These are phyloP conservation scores for Haplographium delicatum DNA, from an alignment of 495 filamentous ascomycete genomes.

Conservation along the genomic window DNA sequence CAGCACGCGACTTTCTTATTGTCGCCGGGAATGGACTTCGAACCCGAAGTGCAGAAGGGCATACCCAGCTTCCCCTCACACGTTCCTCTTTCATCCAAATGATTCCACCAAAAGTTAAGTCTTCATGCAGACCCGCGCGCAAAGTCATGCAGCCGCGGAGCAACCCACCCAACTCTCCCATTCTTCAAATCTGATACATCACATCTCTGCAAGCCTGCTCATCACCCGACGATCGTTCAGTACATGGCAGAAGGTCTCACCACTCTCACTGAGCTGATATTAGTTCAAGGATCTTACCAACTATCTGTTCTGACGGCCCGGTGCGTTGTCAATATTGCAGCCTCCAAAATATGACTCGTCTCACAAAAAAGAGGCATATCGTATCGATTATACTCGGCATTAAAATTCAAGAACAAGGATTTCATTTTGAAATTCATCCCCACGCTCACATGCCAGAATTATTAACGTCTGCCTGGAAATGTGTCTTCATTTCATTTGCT, in stretches of 20 bases:
- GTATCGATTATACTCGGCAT: background rate
- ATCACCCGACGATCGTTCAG: conserved; percentile 1
- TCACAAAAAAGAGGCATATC: no score
- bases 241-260: background rate
- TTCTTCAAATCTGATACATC: conserved; percentile 6
- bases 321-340: background rate
- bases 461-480: conserved; percentile 6
- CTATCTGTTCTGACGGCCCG: background rate
- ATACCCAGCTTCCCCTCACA: background rate
- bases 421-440: background rate
- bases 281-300: background rate
- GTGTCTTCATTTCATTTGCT: conserved; percentile 7
- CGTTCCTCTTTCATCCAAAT: background rate
- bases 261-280: background rate
- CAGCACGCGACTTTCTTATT: no score
- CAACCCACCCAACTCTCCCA: background rate
- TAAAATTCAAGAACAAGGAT: background rate
- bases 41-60: background rate
- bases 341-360: background rate
- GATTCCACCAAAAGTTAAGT: background rate
- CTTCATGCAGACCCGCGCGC: conserved; percentile 4
- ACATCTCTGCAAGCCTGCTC: background rate
- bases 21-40: no score
- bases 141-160: background rate
- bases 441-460: no score